phyloP scores from a whole-genome alignment of 805 yeast species.

The Scheffersomyces coipomensis region DNA sequence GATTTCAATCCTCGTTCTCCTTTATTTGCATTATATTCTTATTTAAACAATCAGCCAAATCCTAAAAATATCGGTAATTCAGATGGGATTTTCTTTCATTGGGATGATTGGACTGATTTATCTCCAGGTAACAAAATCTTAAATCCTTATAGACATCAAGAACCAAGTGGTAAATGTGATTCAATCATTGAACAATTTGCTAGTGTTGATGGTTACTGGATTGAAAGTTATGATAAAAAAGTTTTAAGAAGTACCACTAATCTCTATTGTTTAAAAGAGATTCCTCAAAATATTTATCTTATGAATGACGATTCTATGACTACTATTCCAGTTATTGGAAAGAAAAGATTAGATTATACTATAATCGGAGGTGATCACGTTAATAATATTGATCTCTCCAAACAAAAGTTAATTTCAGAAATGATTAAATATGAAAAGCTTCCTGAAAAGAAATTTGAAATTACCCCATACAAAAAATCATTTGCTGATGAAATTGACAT shows the following conservation, averaged over 20 bases:
- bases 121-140: conserved; percentile 20
- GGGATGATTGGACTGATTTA: conserved; percentile 41
- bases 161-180: conserved; percentile 23
- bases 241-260: conserved; percentile 32
- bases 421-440: conserved; percentile 5
- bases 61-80: conserved; percentile 1
- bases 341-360: conserved; percentile 20
- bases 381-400: background rate
- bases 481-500: conserved; percentile 16
- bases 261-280: conserved; percentile 27
- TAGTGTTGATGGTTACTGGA: conserved; percentile 29
- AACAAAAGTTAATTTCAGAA: conserved; percentile 3
- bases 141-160: conserved; percentile 10
- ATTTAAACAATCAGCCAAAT: background rate
- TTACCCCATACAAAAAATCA: conserved; percentile 6
- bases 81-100: conserved; percentile 32
- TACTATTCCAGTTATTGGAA: conserved; percentile 28
- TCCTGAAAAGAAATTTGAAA: no score
- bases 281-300: conserved; percentile 24
- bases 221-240: conserved; percentile 32
- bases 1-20: conserved; percentile 21
- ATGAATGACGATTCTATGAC: conserved; percentile 21
- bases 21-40: background rate
- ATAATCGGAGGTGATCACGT: background rate
- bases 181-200: conserved; percentile 17